A percentile compares a stretch with the other conserved stretches of the same genome.
phyloP scores from a whole-genome alignment of 2,329 filamentous ascomycete genomes.

The Cladosporium velox region DNA sequence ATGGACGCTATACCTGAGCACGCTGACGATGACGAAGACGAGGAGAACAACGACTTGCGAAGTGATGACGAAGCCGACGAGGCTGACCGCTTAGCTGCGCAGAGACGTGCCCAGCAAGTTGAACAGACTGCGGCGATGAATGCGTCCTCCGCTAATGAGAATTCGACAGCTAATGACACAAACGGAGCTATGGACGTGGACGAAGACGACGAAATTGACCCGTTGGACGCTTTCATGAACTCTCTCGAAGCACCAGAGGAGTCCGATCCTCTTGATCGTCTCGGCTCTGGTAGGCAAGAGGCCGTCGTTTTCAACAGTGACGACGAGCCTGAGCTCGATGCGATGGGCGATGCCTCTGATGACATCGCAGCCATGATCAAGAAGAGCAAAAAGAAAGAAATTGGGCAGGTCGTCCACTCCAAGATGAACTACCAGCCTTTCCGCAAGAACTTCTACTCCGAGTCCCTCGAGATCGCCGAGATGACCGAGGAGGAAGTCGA shows the following conservation, averaged over 20 bases:
- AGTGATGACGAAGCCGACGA: slow-evolving; percentile 87
- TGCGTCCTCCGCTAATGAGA: slow-evolving; percentile 4
- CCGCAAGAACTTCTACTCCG: slow-evolving; percentile 91
- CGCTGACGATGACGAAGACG: slow-evolving; percentile 54
- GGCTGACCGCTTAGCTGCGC: slow-evolving; percentile 76
- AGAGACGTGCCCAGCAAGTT: slow-evolving; percentile 66
- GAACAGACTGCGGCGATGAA: slow-evolving; percentile 41
- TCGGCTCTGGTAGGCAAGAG: slow-evolving; percentile 56
- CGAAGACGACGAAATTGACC: slow-evolving; percentile 76
- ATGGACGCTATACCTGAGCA: slow-evolving; percentile 45
- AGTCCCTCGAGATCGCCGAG: slow-evolving; percentile 78
- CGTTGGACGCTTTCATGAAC: slow-evolving; percentile 96
- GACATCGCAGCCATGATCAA: slow-evolving; percentile 64
- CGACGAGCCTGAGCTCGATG: slow-evolving; percentile 68
- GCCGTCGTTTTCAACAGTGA: slow-evolving; percentile 84
- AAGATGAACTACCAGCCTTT: slow-evolving; percentile 85
- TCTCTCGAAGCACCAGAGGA: slow-evolving; percentile 57
- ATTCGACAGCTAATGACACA: slow-evolving; percentile 16
- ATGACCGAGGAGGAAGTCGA: slow-evolving; percentile 84
- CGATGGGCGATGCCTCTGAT: slow-evolving; percentile 64
- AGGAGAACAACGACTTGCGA: slow-evolving; percentile 69
- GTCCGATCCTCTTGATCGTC: slow-evolving; percentile 38
- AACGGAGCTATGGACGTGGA: slow-evolving; percentile 38
- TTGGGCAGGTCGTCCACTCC: slow-evolving; percentile 81
- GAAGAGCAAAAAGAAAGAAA: slow-evolving; percentile 89